Evolutionary conservation across 2,329 filamentous ascomycete genomes (phyloP), one percentile per base, ranked within the genome.

Genomic region (Ophiostoma sp.): DNA sequence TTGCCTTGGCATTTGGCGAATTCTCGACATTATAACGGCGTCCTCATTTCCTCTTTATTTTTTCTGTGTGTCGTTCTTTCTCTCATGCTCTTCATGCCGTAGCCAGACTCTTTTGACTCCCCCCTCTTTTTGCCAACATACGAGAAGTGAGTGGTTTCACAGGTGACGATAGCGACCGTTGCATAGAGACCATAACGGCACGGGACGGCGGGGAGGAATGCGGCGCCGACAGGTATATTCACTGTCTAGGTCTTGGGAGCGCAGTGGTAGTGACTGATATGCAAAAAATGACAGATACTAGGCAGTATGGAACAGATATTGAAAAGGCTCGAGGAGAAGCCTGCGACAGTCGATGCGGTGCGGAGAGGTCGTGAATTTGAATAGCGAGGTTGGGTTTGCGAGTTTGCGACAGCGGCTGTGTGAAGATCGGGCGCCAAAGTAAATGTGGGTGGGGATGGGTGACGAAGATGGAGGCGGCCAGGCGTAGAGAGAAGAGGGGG

Each of bases 91-190:
- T 13, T 65, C 62, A 15, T 20, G 7, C 11, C 2, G 17, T 39
- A 23, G 10, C 20, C 20, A n/a, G 17, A 7, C 17, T 7, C 17
- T 6, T 48, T 48, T 48, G 15, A 4, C 2, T 39, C 10, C 8
- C 60, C 62, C n/a, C n/a, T 3, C 23, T 20, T 41, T 31, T 44
- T 39, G 10, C 33, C 62, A 65, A 68, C 70, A 31, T 57, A 71
- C 70, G 52, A 31, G 85, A 84, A 74, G 84, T 81, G 76, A 83
- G 82, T 74, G 83, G 81, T 80, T 83, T 83, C 79, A 86, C 86
- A 75, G 86, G 85, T 78, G 87, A 88, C 74, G 87, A 89, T 73
- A 85, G 81, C 73, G 86, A 87, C 76, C 84, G 84, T 80, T 87
- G 84, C 85, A 87, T 86, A 79, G 85, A 84, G 78, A 85, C 84